Evolutionary conservation across 495 filamentous ascomycete species (phyloP).

Genomic region (Daldinia childiae): DNA sequence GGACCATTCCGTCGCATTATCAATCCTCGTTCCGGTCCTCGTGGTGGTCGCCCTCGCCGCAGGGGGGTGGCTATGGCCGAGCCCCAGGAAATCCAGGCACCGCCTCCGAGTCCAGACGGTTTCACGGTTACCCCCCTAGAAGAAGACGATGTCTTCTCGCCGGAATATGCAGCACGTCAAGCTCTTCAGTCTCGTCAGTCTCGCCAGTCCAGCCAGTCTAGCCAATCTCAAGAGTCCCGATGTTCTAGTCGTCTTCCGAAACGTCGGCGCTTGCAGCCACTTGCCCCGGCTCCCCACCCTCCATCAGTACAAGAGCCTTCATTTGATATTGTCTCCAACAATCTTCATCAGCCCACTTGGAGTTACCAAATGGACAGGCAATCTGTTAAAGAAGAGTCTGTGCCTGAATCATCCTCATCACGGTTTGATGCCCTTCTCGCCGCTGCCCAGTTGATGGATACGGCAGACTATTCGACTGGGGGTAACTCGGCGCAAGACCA

Average conservation of each 20-base stretch:
- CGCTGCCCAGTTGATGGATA: not conserved
- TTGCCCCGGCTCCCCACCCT: not conserved
- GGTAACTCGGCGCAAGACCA: not conserved
- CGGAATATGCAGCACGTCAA: not conserved
- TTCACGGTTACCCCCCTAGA: not conserved
- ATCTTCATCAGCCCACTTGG: not conserved
- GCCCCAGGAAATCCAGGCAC: not conserved
- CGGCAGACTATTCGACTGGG: not conserved
- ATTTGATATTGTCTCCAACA: not conserved
- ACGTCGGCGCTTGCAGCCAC: not conserved
- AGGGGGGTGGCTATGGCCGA: not conserved
- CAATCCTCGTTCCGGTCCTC: slow-evolving; percentile 12
- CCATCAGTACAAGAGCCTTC: not conserved
- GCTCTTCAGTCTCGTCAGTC: not conserved
- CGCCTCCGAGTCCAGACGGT: not conserved
- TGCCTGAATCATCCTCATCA: not conserved
- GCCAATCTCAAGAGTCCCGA: not conserved
- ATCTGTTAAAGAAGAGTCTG: not conserved
- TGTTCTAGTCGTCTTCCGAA: not conserved
- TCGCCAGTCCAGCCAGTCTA: not conserved
- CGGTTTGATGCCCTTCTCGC: not conserved
- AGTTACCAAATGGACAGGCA: not conserved
- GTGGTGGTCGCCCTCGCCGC: slow-evolving; percentile 11
- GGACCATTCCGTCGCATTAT: not conserved
- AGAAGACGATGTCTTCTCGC: not conserved